Evolutionary conservation across 352 stramenopile species (phyloP).

Genomic region (Pythium sp.): DNA sequence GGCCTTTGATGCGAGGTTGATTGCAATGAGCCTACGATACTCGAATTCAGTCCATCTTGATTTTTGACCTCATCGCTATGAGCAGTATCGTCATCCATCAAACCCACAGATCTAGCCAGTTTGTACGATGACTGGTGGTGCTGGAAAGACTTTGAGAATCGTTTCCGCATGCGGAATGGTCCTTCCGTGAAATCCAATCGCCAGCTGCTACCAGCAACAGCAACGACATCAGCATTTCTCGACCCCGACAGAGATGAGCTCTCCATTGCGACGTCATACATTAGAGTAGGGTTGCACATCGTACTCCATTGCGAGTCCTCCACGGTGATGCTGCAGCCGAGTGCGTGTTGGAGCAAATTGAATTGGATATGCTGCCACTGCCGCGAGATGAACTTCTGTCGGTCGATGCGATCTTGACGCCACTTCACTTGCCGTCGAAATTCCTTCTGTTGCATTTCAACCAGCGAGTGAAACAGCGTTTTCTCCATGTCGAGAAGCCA

Average conservation of each 20-base stretch:
- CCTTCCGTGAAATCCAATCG: slow-evolving; percentile 69
- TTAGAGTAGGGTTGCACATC: slow-evolving; percentile 9
- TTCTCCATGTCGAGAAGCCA: slow-evolving; percentile 41
- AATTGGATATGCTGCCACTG: slow-evolving; percentile 47
- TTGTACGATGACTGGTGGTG: background rate
- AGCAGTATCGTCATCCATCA: too few species aligned
- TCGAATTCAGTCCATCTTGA: background rate
- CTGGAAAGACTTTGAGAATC: slow-evolving; percentile 22
- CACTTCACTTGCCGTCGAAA: slow-evolving; percentile 62
- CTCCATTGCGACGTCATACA: slow-evolving; percentile 3
- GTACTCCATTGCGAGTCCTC: slow-evolving; percentile 2
- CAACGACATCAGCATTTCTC: background rate
- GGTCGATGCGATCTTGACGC: slow-evolving; percentile 60
- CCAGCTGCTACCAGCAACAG: slow-evolving; percentile 14
- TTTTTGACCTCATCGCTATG: background rate
- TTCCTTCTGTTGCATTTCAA: slow-evolving; percentile 42
- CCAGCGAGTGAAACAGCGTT: slow-evolving; percentile 34
- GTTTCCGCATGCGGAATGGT: slow-evolving; percentile 62
- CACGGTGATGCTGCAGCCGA: slow-evolving; percentile 14
- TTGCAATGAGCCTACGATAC: background rate
- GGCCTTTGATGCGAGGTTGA: background rate
- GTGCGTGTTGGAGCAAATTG: slow-evolving; percentile 26
- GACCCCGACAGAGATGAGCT: background rate
- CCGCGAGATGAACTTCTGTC: slow-evolving; percentile 58
- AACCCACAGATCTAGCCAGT: background rate